A percentile compares a stretch with the other conserved stretches of the same genome.
Conservation (phyloP, 192 early-diverging fungal genomes). For the Backusella sp. region DNA sequence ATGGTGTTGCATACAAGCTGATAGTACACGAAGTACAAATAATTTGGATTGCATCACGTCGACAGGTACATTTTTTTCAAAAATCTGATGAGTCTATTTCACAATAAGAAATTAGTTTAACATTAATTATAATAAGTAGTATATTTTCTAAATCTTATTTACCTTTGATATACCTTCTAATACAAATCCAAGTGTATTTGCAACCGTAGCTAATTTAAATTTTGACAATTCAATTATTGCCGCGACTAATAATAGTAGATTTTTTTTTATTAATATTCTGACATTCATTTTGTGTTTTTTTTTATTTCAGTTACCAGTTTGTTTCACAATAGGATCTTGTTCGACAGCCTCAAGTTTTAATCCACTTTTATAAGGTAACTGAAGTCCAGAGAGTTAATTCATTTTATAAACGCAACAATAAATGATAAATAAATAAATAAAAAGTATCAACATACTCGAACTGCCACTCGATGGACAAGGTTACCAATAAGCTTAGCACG, state of each 20-base stretch:
- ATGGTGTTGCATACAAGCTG: constrained; percentile 79
- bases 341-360: constrained; percentile 58
- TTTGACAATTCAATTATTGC: constrained; percentile 72
- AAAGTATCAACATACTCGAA: constrained; percentile 10
- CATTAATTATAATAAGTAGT: not conserved
- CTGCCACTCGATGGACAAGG: constrained; percentile 19
- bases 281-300: constrained; percentile 3
- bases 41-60: constrained; percentile 79
- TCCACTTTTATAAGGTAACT: constrained; percentile 72
- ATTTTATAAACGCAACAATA: not conserved
- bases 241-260: constrained; percentile 43
- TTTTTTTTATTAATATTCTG: not conserved
- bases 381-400: not conserved
- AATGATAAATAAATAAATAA: not conserved
- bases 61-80: constrained; percentile 50
- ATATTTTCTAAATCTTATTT: constrained; percentile 2
- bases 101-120: constrained; percentile 5
- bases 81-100: constrained; percentile 13
- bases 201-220: constrained; percentile 65
- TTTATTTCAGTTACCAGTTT: constrained; percentile 31
- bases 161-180: constrained; percentile 74
- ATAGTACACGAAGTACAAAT: constrained; percentile 76
- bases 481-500: constrained; percentile 17
- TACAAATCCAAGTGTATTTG: constrained; percentile 62
- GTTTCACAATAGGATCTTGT: constrained; percentile 68